Base-by-base conservation (phyloP, 257 asterid genomes). In the Eustoma russellianum region DNA sequence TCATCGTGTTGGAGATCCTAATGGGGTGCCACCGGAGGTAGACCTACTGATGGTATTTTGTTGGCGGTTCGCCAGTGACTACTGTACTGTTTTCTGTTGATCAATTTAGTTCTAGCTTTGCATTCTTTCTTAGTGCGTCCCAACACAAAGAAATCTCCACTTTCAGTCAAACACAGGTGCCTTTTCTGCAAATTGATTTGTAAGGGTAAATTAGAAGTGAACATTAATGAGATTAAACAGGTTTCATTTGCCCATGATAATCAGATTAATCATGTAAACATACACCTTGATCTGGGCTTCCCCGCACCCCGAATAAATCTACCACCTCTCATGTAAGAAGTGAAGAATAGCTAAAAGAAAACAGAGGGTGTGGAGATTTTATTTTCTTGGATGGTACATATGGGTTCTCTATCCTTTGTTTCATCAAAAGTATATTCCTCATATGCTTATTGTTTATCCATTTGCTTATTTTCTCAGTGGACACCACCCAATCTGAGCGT, bases 21-120 rank as follows among this genome's bases (percentile, higher is more conserved):
- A 74, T 45, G 83, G 69, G 64, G 83, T 83, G 68, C 95, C 94
- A 57, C 95, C 94, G 33, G 97, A 83, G 97, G 97, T 88, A 82
- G 63, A 38, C 43, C 53, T 55, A 53, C n/a, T 24, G 8, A 47
- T 53, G 33, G 13, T 48, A 14, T 35, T 48, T 48, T 17, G 7
- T 52, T 52, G n/a, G 9, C 16, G 44, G 19, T 52, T 7, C 24
- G 35, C 16, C 14, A 9, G 44, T 28, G 16, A 9, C 44, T 52
- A 19, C 56, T 13, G 8, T 13, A 2, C 13, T 49, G 13, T 53
- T 9, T 53, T n/a, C 33, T 5, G 13, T 19, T 19, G 53, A 18
- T 18, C 53, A 5, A 7, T 2, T 48, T 38, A 38, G 43, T 38
- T 38, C 9, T 38, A 0, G 43, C 43, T 53, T n/a, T 13, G 38